phyloP scores from a whole-genome alignment of 1,284 basidiomycete species.

The Thelephora terrestris region DNA sequence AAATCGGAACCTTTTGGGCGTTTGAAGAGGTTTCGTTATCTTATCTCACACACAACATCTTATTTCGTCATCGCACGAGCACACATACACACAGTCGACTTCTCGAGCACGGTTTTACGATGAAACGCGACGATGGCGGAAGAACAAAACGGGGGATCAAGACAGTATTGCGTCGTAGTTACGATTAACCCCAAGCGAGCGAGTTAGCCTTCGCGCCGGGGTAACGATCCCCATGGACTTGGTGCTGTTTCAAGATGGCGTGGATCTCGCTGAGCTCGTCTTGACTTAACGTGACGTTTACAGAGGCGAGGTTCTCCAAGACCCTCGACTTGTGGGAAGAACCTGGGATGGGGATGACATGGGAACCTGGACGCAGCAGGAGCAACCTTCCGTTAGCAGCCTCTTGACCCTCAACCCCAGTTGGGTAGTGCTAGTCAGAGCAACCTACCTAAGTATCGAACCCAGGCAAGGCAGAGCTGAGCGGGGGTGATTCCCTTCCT shows the following conservation, averaged over 20 bases:
- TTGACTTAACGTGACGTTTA: conserved; percentile 30
- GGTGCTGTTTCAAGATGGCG: conserved; percentile 15
- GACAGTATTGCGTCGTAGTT: too few species aligned
- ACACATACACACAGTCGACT: too few species aligned
- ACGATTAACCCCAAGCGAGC: conserved; percentile 7
- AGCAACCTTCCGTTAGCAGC: not conserved
- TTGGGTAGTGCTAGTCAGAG: not conserved
- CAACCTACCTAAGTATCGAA: conserved; percentile 28
- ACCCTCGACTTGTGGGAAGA: conserved; percentile 35
- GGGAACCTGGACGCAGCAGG: conserved; percentile 13
- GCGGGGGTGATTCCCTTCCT: conserved; percentile 41
- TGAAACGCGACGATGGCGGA: too few species aligned
- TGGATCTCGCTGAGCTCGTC: conserved; percentile 31
- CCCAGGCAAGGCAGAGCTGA: conserved; percentile 57
- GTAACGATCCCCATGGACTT: conserved; percentile 24
- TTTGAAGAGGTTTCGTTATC: too few species aligned
- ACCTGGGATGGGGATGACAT: conserved; percentile 46
- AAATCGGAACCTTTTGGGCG: too few species aligned
- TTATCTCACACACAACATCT: too few species aligned
- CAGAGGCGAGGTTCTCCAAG: conserved; percentile 34
- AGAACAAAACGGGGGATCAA: not conserved
- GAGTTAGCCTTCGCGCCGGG: conserved; percentile 14
- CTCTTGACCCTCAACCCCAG: too few species aligned
- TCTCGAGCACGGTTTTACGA: too few species aligned
- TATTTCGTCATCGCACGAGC: too few species aligned